phyloP scores from a whole-genome alignment of 2,329 filamentous ascomycete genomes.

The Coccinonectria pachysandricola region DNA sequence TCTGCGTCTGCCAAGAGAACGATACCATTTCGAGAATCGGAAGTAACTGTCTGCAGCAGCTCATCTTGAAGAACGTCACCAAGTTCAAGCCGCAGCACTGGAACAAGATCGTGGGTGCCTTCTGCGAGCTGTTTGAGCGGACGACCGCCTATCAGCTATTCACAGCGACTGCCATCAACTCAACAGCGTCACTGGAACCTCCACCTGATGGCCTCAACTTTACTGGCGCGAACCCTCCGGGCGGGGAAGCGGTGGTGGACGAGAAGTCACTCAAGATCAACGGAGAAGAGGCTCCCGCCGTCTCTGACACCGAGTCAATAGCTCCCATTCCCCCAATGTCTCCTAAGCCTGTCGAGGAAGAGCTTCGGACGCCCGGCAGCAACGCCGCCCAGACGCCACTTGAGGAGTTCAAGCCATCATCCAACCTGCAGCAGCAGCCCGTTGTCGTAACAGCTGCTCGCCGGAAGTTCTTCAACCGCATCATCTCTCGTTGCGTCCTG shows the following conservation, averaged over 20 bases:
- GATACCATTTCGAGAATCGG: conserved; percentile 97
- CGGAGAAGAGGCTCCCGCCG: conserved; percentile 32
- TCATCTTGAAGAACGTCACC: conserved; percentile 90
- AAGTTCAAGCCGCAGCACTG: conserved; percentile 86
- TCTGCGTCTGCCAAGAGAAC: conserved; percentile 98
- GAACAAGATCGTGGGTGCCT: conserved; percentile 88
- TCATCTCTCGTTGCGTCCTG: conserved; percentile 95
- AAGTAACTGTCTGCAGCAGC: conserved; percentile 92
- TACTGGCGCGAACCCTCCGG: conserved; percentile 31
- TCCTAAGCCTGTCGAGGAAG: conserved; percentile 24
- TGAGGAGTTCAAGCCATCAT: conserved; percentile 79
- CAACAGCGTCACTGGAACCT: conserved; percentile 40
- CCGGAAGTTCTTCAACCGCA: conserved; percentile 94
- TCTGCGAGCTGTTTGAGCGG: conserved; percentile 88
- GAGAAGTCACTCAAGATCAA: conserved; percentile 54
- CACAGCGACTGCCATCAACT: conserved; percentile 58
- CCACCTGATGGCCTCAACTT: conserved; percentile 43
- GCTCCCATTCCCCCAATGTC: conserved; percentile 16
- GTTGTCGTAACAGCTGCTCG: conserved; percentile 88
- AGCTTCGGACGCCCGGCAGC: conserved; percentile 22
- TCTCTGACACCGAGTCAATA: conserved; percentile 24
- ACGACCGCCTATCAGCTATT: conserved; percentile 95
- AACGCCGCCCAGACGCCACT: conserved; percentile 38
- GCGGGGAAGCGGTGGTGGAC: conserved; percentile 31
- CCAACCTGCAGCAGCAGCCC: conserved; percentile 72